Evolutionary conservation across 139 green algal genomes (phyloP).

Genomic region (Gonium pectorale): DNA sequence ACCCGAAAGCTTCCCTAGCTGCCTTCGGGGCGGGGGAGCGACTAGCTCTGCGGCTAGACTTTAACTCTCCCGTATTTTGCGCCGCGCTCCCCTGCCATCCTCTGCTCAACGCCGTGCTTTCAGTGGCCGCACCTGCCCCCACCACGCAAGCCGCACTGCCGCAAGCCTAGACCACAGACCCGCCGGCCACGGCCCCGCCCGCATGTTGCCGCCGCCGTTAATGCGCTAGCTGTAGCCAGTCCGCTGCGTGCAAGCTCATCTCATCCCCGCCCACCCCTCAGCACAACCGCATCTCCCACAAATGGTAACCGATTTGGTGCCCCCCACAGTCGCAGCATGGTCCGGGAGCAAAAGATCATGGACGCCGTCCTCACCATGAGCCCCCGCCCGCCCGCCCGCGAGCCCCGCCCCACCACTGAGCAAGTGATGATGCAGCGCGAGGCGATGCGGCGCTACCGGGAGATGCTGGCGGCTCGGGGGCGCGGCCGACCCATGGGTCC

Average conservation of each 20-base stretch:
- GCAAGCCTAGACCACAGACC: neutral
- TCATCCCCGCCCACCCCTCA: too few relatives aligned
- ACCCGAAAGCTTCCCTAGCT: neutral
- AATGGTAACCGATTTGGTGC: neutral
- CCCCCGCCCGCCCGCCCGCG: constrained; percentile 10
- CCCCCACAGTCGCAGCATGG: constrained; percentile 37
- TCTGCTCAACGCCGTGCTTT: neutral
- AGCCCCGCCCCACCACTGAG: constrained; percentile 13
- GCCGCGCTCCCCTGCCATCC: too few relatives aligned
- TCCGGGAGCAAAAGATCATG: constrained; percentile 25
- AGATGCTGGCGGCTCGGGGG: neutral
- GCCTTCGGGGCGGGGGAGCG: neutral
- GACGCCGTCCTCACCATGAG: neutral
- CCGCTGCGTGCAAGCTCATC: too few relatives aligned
- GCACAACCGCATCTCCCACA: too few relatives aligned
- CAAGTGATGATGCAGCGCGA: neutral
- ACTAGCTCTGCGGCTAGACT: neutral
- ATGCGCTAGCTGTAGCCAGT: too few relatives aligned
- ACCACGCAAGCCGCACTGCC: neutral
- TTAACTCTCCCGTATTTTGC: neutral
- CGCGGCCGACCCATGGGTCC: neutral
- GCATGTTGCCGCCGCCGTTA: neutral
- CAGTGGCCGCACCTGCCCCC: neutral
- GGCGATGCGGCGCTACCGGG: neutral
- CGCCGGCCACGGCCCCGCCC: neutral